These are phyloP conservation scores for Coniella lustricola DNA, from an alignment of 2,329 filamentous ascomycete genomes.

Conservation along the genomic window DNA sequence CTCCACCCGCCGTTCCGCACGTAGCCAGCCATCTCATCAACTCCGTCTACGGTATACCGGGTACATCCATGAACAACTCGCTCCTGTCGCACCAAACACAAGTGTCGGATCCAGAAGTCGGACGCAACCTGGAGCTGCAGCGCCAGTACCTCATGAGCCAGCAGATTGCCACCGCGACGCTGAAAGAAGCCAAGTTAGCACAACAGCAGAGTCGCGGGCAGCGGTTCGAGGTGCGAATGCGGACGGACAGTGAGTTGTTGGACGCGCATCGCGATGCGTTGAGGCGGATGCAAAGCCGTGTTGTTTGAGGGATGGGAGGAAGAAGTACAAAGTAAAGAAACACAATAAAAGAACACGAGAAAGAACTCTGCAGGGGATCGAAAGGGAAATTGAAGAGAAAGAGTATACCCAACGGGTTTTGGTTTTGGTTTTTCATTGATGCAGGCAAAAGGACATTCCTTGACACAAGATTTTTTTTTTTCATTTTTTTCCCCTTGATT, in stretches of 20 bases:
- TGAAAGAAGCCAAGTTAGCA: constrained; percentile 49
- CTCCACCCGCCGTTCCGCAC: constrained; percentile 16
- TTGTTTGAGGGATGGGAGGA: constrained; percentile 18
- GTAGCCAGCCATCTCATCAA: constrained; percentile 8
- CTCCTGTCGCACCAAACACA: constrained; percentile 18
- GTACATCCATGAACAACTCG: constrained; percentile 12
- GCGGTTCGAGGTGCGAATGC: constrained; percentile 68
- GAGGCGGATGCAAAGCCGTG: constrained; percentile 63
- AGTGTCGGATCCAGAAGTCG: constrained; percentile 34
- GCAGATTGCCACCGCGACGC: constrained; percentile 54
- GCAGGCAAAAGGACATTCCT: no score
- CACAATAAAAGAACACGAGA: not conserved
- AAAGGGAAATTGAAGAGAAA: not conserved
- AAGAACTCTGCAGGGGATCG: not conserved
- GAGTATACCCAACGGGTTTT: no score
- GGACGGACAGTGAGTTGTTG: constrained; percentile 60
- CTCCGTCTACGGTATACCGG: constrained; percentile 13
- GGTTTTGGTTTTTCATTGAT: no score
- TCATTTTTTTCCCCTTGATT: no score
- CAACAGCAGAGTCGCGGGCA: constrained; percentile 54
- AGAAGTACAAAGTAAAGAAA: no score
- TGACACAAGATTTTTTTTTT: no score
- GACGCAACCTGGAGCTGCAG: constrained; percentile 46
- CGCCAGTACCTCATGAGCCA: constrained; percentile 52
- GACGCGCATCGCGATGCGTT: constrained; percentile 74